Evolutionary conservation across 305 asterid species (phyloP).

Genomic region (Solanum hybrid): DNA sequence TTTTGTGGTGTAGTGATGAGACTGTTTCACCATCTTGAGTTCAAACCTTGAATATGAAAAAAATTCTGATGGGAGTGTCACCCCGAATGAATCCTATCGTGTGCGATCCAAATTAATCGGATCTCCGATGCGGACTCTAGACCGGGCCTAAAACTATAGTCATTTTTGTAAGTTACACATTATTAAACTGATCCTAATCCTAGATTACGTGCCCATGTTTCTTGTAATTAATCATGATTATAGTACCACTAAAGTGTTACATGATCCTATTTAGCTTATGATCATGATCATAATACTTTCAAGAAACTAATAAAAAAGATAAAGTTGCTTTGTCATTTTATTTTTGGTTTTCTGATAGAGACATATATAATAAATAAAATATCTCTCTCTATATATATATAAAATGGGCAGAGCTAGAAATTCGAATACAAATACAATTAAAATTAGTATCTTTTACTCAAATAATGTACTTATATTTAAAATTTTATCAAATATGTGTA

Average conservation of each 20-base stretch:
- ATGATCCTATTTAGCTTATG: neutral
- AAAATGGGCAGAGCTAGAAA: rapidly evolving
- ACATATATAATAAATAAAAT: neutral
- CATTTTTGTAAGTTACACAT: neutral
- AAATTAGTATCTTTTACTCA: neutral
- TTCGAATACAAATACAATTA: neutral
- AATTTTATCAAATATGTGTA: neutral
- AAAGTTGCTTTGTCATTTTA: neutral
- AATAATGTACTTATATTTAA: neutral
- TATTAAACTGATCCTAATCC: neutral
- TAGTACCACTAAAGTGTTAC: neutral
- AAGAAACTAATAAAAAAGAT: neutral
- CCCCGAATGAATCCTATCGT: too few relatives aligned
- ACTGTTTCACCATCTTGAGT: neutral
- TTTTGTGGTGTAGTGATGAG: neutral
- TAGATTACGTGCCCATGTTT: neutral
- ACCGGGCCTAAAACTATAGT: too few relatives aligned
- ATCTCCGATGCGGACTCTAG: rapidly evolving
- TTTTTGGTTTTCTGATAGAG: neutral
- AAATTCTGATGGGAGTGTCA: neutral
- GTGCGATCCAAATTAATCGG: too few relatives aligned
- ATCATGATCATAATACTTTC: neutral
- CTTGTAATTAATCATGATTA: neutral
- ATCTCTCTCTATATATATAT: neutral
- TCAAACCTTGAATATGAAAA: too few relatives aligned